phyloP scores from a whole-genome alignment of 2,329 filamentous ascomycete genomes.

The Neofusicoccum sp. region DNA sequence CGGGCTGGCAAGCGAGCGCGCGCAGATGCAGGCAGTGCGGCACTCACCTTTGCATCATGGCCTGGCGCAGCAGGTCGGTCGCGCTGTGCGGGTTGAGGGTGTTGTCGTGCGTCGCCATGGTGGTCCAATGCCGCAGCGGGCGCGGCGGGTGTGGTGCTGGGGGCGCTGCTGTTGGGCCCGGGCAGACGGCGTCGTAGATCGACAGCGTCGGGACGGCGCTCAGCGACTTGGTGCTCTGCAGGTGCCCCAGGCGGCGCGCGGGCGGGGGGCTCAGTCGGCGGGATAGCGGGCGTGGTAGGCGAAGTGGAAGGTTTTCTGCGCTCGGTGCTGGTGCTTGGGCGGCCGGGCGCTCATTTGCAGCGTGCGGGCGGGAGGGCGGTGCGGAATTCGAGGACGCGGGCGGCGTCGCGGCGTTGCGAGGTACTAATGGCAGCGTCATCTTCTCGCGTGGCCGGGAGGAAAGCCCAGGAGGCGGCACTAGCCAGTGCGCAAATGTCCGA shows the following conservation, averaged over 20 bases:
- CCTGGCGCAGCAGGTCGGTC: conserved; percentile 58
- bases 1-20: conserved; percentile 9
- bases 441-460: conserved; percentile 4
- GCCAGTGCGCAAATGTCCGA: conserved; percentile 14
- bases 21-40: background rate
- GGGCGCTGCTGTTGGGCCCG: conserved; percentile 18
- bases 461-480: background rate
- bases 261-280: conserved; percentile 27
- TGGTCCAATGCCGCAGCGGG: conserved; percentile 16
- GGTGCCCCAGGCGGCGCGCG: conserved; percentile 15
- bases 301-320: conserved; percentile 16
- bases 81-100: conserved; percentile 50
- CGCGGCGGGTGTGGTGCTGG: conserved; percentile 14
- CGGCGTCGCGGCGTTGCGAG: conserved; percentile 10
- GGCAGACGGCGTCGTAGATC: conserved; percentile 17
- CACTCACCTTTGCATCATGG: conserved; percentile 58
- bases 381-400: conserved; percentile 9
- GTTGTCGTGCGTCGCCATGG: conserved; percentile 39
- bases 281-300: conserved; percentile 22
- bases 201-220: conserved; percentile 48
- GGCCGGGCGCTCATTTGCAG: conserved; percentile 15
- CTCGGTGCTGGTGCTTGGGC: conserved; percentile 12
- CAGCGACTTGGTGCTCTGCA: conserved; percentile 35
- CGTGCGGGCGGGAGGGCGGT: conserved; percentile 12
- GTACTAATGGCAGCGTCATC: conserved; percentile 16